Conservation (phyloP, 2,329 filamentous ascomycete species). For the Diplodia sapinea region DNA sequence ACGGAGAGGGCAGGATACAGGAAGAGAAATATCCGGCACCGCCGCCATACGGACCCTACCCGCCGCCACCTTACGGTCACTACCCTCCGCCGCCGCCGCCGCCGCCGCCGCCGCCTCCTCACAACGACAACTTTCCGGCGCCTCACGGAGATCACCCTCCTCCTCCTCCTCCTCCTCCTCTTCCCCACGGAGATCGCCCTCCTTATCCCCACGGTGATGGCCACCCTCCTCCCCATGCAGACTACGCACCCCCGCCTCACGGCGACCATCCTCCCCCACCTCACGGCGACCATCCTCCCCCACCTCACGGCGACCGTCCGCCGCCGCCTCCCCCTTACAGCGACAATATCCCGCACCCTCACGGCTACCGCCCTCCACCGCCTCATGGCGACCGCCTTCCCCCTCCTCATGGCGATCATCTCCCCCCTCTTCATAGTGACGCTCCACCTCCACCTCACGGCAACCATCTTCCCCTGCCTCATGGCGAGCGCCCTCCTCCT, state of each 20-base stretch:
- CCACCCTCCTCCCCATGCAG: neutral
- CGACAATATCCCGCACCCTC: neutral
- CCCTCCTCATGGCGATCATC: neutral
- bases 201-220: neutral
- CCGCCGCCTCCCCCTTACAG: neutral
- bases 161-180: neutral
- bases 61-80: neutral
- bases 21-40: slow-evolving; percentile 25
- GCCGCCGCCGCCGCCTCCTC: neutral
- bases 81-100: neutral
- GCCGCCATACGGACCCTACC: slow-evolving; percentile 5
- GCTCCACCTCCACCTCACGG: too few relatives aligned
- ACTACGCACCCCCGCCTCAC: too few relatives aligned
- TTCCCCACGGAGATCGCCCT: neutral
- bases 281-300: neutral
- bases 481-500: neutral
- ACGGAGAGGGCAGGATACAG: neutral
- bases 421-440: neutral
- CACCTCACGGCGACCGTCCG: neutral
- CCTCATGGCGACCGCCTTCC: neutral
- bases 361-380: neutral
- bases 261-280: too few relatives aligned
- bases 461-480: neutral
- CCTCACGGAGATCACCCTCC: neutral
- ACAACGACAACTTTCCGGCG: neutral